Evolutionary conservation across 1,284 basidiomycete genomes (phyloP).

Genomic region (Puccinia triticina): DNA sequence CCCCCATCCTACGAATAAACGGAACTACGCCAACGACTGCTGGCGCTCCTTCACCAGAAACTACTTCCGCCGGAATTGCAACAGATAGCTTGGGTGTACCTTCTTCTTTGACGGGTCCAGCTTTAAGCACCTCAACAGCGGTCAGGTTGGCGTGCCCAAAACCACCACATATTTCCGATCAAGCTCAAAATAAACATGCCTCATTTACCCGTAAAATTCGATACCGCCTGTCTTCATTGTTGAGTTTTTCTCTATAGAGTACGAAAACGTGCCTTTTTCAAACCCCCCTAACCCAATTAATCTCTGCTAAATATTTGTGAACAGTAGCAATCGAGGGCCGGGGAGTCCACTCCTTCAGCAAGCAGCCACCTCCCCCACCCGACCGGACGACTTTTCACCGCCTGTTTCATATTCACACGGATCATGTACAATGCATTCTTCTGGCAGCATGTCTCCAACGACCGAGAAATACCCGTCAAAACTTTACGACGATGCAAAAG

Average conservation of each 20-base stretch:
- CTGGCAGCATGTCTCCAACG: neutral
- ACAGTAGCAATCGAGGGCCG: neutral
- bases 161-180: neutral
- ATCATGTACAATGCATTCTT: neutral
- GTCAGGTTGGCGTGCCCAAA: neutral
- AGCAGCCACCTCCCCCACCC: neutral
- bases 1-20: constrained; percentile 1
- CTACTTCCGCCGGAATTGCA: neutral
- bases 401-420: neutral
- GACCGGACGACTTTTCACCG: neutral
- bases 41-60: neutral
- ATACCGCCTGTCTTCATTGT: constrained; percentile 29
- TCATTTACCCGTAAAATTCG: constrained; percentile 21
- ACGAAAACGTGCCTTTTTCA: neutral
- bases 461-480: neutral
- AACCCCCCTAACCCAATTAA: neutral
- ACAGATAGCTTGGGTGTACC: neutral
- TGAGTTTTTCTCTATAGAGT: neutral
- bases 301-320: neutral
- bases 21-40: neutral
- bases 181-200: neutral
- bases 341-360: neutral
- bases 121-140: neutral
- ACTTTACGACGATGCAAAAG: neutral
- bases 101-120: neutral